Percentiles rank a stretch among this genome's conserved stretches.
These are phyloP conservation scores for Kodamaea fungicola DNA, from an alignment of 1,139 yeast species.

Conservation along the genomic window DNA sequence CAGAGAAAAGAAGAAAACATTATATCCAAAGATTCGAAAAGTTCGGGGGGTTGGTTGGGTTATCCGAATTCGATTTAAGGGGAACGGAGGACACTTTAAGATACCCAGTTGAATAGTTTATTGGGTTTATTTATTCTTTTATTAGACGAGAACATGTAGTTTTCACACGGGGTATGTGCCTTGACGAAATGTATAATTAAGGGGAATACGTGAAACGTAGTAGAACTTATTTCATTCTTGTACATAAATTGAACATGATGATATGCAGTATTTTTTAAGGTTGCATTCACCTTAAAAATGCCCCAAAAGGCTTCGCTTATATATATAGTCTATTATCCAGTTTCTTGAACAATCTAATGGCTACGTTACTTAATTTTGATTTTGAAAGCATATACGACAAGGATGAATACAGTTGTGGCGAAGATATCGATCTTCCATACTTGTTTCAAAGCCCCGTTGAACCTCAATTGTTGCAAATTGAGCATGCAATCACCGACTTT, in stretches of 20 bases:
- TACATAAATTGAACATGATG: too few species aligned
- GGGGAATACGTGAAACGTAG: too few species aligned
- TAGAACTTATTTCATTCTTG: too few species aligned
- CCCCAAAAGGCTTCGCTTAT: too few species aligned
- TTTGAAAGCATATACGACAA: conserved; percentile 5
- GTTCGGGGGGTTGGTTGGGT: conserved; percentile 71
- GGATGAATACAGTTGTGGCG: conserved; percentile 5
- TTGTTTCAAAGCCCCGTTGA: conserved; percentile 5
- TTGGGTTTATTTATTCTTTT: not conserved
- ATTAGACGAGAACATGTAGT: too few species aligned
- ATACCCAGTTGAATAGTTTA: conserved; percentile 4
- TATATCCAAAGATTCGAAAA: conserved; percentile 61
- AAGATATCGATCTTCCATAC: conserved; percentile 2
- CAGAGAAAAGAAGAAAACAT: conserved; percentile 49
- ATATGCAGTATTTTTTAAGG: too few species aligned
- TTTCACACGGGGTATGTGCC: too few species aligned
- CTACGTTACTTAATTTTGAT: conserved; percentile 5
- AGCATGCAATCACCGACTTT: not conserved
- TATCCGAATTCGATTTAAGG: conserved; percentile 79
- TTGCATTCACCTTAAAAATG: too few species aligned
- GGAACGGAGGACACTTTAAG: conserved; percentile 25
- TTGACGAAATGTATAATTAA: too few species aligned
- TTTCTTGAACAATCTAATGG: conserved; percentile 1
- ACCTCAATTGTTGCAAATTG: not conserved
- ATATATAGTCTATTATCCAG: not conserved